Evolutionary conservation across 768 basidiomycete genomes (phyloP).

Genomic region (Agrocybe pediades): DNA sequence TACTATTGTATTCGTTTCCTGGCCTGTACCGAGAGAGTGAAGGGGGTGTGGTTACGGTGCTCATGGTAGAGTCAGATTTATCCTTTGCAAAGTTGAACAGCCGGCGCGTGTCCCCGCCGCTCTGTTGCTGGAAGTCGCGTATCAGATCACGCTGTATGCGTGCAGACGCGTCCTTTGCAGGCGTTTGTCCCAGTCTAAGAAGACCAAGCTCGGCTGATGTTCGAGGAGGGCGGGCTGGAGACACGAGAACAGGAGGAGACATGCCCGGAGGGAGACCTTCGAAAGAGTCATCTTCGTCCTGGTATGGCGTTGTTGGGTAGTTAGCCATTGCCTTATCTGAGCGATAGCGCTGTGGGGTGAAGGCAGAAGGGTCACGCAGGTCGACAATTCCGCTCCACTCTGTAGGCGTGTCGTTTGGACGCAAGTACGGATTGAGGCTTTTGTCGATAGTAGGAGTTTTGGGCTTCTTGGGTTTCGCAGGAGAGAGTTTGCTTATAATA

Average conservation of each 20-base stretch:
- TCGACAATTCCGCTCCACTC: slow-evolving; percentile 79
- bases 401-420: slow-evolving; percentile 46
- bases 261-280: slow-evolving; percentile 56
- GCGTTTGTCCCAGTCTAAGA: slow-evolving; percentile 58
- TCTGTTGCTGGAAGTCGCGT: slow-evolving; percentile 48
- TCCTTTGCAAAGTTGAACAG: slow-evolving; percentile 28
- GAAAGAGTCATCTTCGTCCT: slow-evolving; percentile 50
- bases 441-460: slow-evolving; percentile 61
- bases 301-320: slow-evolving; percentile 23
- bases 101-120: slow-evolving; percentile 26
- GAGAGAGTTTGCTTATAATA: slow-evolving; percentile 43
- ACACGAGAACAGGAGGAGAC: slow-evolving; percentile 61
- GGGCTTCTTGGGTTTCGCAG: slow-evolving; percentile 50
- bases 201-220: slow-evolving; percentile 50
- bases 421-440: slow-evolving; percentile 61
- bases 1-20: slow-evolving; percentile 41
- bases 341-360: slow-evolving; percentile 42
- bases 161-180: slow-evolving; percentile 69
- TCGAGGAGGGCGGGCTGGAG: slow-evolving; percentile 51
- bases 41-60: slow-evolving; percentile 69
- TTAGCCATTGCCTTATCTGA: slow-evolving; percentile 25
- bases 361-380: slow-evolving; percentile 55
- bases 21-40: slow-evolving; percentile 63
- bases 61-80: slow-evolving; percentile 62
- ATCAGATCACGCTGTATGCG: slow-evolving; percentile 70